Base-by-base conservation (phyloP, 139 green algal genomes). In the Micractinium conductrix region DNA sequence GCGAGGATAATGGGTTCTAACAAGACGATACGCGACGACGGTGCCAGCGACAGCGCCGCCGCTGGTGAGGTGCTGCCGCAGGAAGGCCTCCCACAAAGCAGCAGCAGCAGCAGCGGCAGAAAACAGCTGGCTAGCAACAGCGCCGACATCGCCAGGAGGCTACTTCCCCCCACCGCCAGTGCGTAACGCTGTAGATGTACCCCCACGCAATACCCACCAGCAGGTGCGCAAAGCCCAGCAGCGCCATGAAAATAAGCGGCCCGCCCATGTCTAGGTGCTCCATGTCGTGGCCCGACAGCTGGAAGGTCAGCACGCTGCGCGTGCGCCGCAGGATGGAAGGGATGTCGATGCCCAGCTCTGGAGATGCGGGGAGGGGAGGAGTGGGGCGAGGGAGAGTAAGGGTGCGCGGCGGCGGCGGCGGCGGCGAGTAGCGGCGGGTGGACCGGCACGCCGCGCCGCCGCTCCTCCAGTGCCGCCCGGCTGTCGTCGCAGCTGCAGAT, bases 301-400 rank as follows among this genome's bases (percentile, higher is more conserved):
- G 88, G 60, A 92, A 91, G 2, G 93, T 82, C 24, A 98, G 83
- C 21, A 98, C 88, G 30, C 89, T 89, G 4, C 85, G 86, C 2
- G 91, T 97, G 45, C 94, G 94, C 38, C 79, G 83, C 3, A 96
- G 73, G 65, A 99, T 99, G 37, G 91, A 88, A 1, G 89, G 81
- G 2, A 99, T 86, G 86, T 99, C 97, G 43, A 99, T 99, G 48
- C 96, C 96, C 42, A 99, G 89, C 87, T 99, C 96, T 98, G 93
- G 60, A 42, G 42, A 10, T 12, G 12, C 42, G 68, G 28, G 12
- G 55, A 38, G 28, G 44, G 19, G 48, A 3, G 53, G 2, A 14
- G 6, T 33, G 33, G 62, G 17, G 44, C 70, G 17, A 3, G 26
- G 2, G 45, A 38, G 28, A 53, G 42, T 30, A 33, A 35, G 43